These are phyloP conservation scores for Yarrowia alimentaria DNA, from an alignment of 805 yeast genomes.

Conservation along the genomic window DNA sequence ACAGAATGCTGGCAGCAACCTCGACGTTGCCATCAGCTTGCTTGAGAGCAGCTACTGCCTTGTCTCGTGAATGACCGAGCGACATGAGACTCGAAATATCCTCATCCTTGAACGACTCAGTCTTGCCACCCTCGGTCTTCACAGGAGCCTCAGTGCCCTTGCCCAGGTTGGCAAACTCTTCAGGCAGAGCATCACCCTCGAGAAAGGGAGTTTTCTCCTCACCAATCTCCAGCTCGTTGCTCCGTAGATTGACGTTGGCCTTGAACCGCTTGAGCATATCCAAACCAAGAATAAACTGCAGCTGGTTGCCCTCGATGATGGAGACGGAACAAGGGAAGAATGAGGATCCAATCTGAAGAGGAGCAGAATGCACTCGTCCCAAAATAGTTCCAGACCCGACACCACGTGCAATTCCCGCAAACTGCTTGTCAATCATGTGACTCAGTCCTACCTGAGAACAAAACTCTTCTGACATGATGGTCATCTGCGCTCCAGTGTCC, in stretches of 20 bases:
- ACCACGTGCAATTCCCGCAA: conserved; percentile 80
- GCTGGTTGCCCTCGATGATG: conserved; percentile 55
- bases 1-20: conserved; percentile 77
- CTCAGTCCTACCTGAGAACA: conserved; percentile 71
- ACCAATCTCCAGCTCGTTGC: conserved; percentile 66
- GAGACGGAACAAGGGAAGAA: conserved; percentile 67
- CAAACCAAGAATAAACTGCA: conserved; percentile 77
- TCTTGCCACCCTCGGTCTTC: conserved; percentile 6
- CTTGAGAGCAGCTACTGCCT: conserved; percentile 63
- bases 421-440: conserved; percentile 74
- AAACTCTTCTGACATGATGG: conserved; percentile 72
- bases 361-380: conserved; percentile 88
- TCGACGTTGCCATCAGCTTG: conserved; percentile 77
- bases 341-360: conserved; percentile 68
- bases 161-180: conserved; percentile 31
- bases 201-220: conserved; percentile 70
- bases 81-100: conserved; percentile 50
- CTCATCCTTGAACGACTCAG: conserved; percentile 39
- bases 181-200: conserved; percentile 67
- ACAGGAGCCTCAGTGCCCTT: no score
- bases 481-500: conserved; percentile 93
- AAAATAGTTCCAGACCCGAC: conserved; percentile 78
- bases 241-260: conserved; percentile 71
- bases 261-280: conserved; percentile 89
- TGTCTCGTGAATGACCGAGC: conserved; percentile 67